Base-by-base conservation (phyloP, 352 stramenopile genomes). In the Phytopythium aichiense region DNA sequence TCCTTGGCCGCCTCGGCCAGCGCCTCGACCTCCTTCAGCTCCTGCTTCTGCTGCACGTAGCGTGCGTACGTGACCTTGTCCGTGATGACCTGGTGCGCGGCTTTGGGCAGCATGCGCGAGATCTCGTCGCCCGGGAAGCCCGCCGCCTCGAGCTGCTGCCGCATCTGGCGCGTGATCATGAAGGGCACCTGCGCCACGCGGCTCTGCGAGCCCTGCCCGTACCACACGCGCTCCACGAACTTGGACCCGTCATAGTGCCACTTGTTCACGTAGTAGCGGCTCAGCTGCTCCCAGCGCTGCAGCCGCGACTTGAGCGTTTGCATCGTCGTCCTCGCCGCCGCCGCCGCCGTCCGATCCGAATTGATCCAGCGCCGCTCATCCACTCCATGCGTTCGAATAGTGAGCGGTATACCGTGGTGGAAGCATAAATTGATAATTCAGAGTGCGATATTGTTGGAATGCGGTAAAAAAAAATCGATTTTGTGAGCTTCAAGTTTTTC, bases 171-270 rank as follows among this genome's bases (percentile, higher is more conserved):
- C 61, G 84, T 94, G 73, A 94, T 89, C 84, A 94, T 94, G 60
- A 94, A 94, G 48, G 84, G 82, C 67, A 94, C 83, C 28, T 81
- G 88, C 23, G 81, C 81, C 28, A 87, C 72, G n/a, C 71, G 66
- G 25, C 67, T 68, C n/a, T 68, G 66, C 22, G 69, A 75, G 4
- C 69, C 66, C 48, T 76, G 67, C 56, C 82, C 84, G 56, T 89
- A 85, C 82, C 81, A 90, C 22, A 91, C 68, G 51, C 82, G 73
- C 54, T 92, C 82, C 54, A 69, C 72, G 77, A 74, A 89, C 60
- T 92, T 94, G 49, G 73, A 79, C 22, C 77, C 82, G 61, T 92
- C 80, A 52, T 93, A 93, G 43, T 91, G 84, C 84, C 84, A 93
- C 65, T 90, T 93, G 58, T 93, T 93, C 37, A 77, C 60, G 70